Evolutionary conservation across 2,329 filamentous ascomycete genomes (phyloP).

Genomic region (Cadophora sp.): DNA sequence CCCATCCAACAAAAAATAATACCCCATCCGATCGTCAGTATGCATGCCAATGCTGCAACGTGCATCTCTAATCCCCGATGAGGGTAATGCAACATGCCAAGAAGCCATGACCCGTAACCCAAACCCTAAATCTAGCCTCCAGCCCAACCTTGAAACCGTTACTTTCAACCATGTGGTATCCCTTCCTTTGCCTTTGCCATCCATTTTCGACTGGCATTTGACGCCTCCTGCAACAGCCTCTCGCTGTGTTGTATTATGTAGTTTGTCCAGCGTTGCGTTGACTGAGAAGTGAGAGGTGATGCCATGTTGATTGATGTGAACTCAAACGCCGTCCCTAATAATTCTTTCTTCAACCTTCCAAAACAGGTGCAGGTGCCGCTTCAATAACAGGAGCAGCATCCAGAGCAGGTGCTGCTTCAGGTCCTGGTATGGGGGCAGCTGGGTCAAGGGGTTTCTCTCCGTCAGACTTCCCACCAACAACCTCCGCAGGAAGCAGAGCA

Average conservation of each 20-base stretch:
- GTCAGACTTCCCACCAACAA: constrained; percentile 2
- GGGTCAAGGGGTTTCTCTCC: background rate
- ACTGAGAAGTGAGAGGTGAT: background rate
- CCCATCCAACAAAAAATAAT: too few species aligned
- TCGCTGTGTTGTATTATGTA: background rate
- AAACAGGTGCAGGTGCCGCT: background rate
- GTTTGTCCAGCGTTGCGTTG: background rate
- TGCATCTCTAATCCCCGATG: background rate
- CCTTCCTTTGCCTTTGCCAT: background rate
- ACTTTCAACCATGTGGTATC: background rate
- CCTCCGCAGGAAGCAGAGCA: constrained; percentile 13
- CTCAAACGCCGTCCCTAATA: background rate
- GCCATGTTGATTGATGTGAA: background rate
- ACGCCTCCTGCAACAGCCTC: background rate
- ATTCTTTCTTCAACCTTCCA: background rate
- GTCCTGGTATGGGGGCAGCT: background rate
- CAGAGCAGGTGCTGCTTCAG: background rate
- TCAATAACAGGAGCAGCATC: background rate
- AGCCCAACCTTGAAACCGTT: background rate
- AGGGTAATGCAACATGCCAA: background rate
- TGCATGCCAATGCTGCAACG: background rate
- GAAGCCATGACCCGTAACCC: background rate
- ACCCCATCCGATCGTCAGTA: background rate
- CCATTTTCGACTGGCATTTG: background rate
- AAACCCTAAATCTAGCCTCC: background rate